Conservation (phyloP, 352 stramenopile species). For the Phytophthora uliginosa region DNA sequence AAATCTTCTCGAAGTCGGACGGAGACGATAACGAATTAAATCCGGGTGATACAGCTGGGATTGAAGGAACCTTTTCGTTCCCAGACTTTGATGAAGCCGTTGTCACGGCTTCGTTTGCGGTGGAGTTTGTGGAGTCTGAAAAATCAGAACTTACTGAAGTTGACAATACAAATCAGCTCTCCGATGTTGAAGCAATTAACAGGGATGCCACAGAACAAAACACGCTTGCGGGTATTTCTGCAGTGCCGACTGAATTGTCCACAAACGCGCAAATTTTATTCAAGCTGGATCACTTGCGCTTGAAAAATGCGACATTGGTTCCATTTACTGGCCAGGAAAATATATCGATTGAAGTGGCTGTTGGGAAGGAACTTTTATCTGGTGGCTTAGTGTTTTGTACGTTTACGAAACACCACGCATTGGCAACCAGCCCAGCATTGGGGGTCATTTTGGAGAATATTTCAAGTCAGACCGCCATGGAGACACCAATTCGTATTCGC, state of each 20-base stretch:
- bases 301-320: conserved; percentile 35
- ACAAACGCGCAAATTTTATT: conserved; percentile 21
- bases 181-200: not conserved
- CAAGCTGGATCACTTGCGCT: conserved; percentile 44
- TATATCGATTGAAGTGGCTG: conserved; percentile 46
- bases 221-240: not conserved
- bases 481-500: conserved; percentile 22
- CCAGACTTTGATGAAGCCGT: conserved; percentile 40
- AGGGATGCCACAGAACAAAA: not conserved
- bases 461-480: not conserved
- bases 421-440: conserved; percentile 40
- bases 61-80: conserved; percentile 61
- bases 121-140: conserved; percentile 40
- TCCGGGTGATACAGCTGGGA: conserved; percentile 11
- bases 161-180: not conserved
- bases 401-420: conserved; percentile 48
- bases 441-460: conserved; percentile 5
- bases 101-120: conserved; percentile 40
- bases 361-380: conserved; percentile 29
- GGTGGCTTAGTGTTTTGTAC: conserved; percentile 43
- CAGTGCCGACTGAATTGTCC: not conserved
- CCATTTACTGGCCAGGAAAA: conserved; percentile 46
- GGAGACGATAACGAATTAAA: not conserved
- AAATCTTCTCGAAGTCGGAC: conserved; percentile 30
- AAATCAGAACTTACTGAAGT: not conserved